These are phyloP conservation scores for Coix lacrymajobi DNA, from an alignment of 176 grass and related monocot genomes.

Conservation along the genomic window DNA sequence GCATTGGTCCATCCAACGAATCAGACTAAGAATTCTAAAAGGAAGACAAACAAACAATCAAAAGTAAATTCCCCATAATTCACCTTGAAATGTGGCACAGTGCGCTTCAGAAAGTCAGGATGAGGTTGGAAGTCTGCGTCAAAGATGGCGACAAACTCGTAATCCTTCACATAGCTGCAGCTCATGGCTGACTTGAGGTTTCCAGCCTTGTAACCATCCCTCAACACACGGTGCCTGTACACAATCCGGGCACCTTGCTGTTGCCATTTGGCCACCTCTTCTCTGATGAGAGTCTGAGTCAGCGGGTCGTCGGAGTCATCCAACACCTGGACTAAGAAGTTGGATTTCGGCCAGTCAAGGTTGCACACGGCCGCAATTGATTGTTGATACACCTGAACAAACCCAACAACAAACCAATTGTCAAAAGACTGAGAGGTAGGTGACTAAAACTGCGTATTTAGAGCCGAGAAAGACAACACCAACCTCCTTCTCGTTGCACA, in stretches of 20 bases:
- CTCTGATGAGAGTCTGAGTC: slow-evolving; percentile 74
- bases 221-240: slow-evolving; percentile 80
- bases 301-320: slow-evolving; percentile 87
- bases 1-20: background rate
- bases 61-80: background rate
- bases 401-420: slow-evolving; percentile 19
- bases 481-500: slow-evolving; percentile 99
- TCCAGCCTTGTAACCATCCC: slow-evolving; percentile 96
- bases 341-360: slow-evolving; percentile 95
- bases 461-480: background rate
- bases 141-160: slow-evolving; percentile 95
- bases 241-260: slow-evolving; percentile 79
- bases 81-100: slow-evolving; percentile 97
- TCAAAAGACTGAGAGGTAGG: slow-evolving; percentile 16
- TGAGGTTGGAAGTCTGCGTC: slow-evolving; percentile 96
- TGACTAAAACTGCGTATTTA: background rate
- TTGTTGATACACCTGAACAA: slow-evolving; percentile 86
- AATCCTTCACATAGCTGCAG: slow-evolving; percentile 93
- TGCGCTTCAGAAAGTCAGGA: slow-evolving; percentile 80
- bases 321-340: slow-evolving; percentile 91
- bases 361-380: slow-evolving; percentile 97
- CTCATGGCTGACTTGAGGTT: slow-evolving; percentile 96
- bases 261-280: slow-evolving; percentile 94
- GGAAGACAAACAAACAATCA: background rate
- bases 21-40: background rate